phyloP scores from a whole-genome alignment of 139 green algal genomes.

The Tetradesmus lagerheimii region DNA sequence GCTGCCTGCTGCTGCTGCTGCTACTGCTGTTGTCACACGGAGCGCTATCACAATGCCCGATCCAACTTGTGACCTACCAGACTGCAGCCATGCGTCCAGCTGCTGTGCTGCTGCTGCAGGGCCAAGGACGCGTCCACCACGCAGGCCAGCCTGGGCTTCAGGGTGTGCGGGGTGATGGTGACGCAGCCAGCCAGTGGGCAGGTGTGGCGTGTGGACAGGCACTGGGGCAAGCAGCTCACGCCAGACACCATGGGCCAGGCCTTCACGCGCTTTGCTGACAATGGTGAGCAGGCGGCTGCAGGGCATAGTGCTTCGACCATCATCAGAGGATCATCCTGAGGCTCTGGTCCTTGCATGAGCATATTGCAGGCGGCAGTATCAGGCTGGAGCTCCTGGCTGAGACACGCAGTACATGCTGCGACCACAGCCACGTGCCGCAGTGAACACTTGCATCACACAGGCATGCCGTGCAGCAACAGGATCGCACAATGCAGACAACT shows the following conservation, averaged over 20 bases:
- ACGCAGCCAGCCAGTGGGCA: constrained; percentile 69
- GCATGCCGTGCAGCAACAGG: no score
- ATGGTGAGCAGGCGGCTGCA: constrained; percentile 57
- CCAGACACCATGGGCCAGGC: constrained; percentile 67
- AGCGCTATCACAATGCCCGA: no score
- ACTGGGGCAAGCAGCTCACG: constrained; percentile 84
- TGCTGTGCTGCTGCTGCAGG: constrained; percentile 50
- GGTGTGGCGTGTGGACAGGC: constrained; percentile 69
- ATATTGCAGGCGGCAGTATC: no score
- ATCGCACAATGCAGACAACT: no score
- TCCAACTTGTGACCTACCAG: no score
- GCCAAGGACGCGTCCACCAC: constrained; percentile 84
- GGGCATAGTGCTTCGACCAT: neutral
- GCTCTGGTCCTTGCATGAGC: no score
- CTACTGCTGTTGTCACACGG: no score
- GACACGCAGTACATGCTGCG: no score
- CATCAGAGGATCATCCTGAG: no score
- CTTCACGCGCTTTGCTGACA: constrained; percentile 79
- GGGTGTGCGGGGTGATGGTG: constrained; percentile 86
- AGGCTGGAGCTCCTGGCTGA: no score
- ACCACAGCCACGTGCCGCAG: no score
- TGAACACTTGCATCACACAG: no score
- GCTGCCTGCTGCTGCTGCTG: neutral
- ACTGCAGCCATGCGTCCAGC: neutral
- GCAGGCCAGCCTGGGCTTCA: constrained; percentile 81